These are phyloP conservation scores for Halophytophthora batemanensis DNA, from an alignment of 352 stramenopile species.

Conservation along the genomic window DNA sequence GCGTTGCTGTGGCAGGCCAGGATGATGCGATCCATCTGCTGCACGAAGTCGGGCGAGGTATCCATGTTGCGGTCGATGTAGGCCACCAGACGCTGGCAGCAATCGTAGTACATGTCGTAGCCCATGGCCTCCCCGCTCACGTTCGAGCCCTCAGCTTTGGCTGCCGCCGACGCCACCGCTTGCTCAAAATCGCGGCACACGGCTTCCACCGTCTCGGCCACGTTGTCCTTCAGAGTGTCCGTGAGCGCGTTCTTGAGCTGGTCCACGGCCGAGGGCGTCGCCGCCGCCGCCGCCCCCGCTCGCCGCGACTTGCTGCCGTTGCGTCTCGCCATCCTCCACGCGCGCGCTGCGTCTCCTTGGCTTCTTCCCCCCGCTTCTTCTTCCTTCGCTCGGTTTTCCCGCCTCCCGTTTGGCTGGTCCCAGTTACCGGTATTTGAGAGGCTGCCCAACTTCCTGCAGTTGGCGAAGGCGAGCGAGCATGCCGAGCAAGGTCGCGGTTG, in stretches of 20 bases:
- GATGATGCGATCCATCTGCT: slow-evolving; percentile 72
- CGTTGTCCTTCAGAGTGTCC: slow-evolving; percentile 38
- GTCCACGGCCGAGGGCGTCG: slow-evolving; percentile 14
- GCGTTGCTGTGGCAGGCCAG: slow-evolving; percentile 62
- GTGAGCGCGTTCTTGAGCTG: slow-evolving; percentile 36
- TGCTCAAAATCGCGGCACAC: slow-evolving; percentile 46
- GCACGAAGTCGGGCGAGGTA: slow-evolving; percentile 46
- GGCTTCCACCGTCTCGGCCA: slow-evolving; percentile 46
- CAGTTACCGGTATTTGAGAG: no score
- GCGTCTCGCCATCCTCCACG: no score
- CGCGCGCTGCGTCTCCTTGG: no score
- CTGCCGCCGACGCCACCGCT: slow-evolving; percentile 10
- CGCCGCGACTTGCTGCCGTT: slow-evolving; percentile 14
- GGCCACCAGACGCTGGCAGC: slow-evolving; percentile 52
- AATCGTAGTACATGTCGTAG: slow-evolving; percentile 59
- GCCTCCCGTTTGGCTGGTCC: no score
- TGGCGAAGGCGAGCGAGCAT: background rate
- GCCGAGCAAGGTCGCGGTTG: no score
- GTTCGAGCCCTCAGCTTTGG: background rate
- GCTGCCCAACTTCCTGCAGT: background rate
- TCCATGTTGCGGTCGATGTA: slow-evolving; percentile 70
- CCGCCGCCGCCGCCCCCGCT: background rate
- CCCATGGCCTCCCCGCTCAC: slow-evolving; percentile 16
- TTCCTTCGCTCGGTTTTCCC: no score
- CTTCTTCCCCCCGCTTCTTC: no score